phyloP scores from a whole-genome alignment of 495 filamentous ascomycete species.

The Amphirosellinia nigrospora region DNA sequence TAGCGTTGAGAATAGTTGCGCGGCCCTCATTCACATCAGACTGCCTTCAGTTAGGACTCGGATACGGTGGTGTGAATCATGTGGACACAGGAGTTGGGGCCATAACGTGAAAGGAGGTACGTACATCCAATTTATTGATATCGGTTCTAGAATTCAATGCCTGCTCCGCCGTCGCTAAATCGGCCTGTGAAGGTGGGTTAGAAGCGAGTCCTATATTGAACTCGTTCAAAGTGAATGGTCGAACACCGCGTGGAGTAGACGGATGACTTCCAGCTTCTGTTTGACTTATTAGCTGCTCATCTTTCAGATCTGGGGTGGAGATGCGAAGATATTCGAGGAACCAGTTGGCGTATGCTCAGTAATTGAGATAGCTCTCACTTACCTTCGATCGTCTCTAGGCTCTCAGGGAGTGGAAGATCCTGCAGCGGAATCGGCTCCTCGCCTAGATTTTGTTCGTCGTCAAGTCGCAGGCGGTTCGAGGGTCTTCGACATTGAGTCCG shows the following conservation, averaged over 20 bases:
- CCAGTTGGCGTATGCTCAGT: neutral
- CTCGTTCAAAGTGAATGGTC: neutral
- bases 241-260: neutral
- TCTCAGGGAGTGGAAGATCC: neutral
- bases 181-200: conserved; percentile 7
- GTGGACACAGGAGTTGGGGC: neutral
- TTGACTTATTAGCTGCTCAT: neutral
- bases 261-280: neutral
- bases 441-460: neutral
- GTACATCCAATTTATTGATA: neutral
- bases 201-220: neutral
- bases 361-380: neutral
- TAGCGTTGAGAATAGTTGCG: no score
- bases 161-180: neutral
- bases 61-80: neutral
- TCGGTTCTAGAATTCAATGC: neutral
- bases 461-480: neutral
- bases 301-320: neutral
- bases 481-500: neutral
- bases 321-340: neutral
- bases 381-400: neutral
- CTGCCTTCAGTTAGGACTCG: neutral
- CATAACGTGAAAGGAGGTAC: neutral
- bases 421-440: conserved; percentile 5
- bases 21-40: no score